Percentiles rank a stretch among this genome's conserved stretches.
Evolutionary conservation across 257 asterid genomes (phyloP).

Genomic region (Capsicum baccatum): DNA sequence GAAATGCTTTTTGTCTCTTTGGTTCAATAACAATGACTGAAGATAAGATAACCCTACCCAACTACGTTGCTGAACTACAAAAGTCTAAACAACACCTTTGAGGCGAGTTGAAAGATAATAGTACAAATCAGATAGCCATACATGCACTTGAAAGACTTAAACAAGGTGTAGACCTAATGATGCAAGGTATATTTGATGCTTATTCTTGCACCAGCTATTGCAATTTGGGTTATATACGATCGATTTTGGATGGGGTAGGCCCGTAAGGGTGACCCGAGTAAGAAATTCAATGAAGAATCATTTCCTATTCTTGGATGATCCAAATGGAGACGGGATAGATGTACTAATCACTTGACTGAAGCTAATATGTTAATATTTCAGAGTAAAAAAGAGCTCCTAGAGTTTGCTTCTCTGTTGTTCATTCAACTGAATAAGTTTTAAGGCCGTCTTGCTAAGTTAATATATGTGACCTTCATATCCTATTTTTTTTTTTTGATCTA

Average conservation of each 20-base stretch:
- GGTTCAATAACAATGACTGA: neutral
- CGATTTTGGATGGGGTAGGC: conserved; percentile 12
- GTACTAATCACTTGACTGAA: neutral
- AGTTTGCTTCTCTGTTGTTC: too few relatives aligned
- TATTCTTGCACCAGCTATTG: neutral
- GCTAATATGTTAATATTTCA: too few relatives aligned
- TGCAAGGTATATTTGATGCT: neutral
- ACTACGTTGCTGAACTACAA: neutral
- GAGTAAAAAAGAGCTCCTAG: too few relatives aligned
- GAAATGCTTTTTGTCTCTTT: neutral
- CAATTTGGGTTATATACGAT: neutral
- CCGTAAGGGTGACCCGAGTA: neutral
- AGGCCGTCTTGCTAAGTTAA: too few relatives aligned
- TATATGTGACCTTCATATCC: too few relatives aligned
- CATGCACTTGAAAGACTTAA: neutral
- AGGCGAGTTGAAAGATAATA: neutral
- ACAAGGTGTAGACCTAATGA: neutral
- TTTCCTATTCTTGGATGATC: neutral
- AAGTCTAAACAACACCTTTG: neutral
- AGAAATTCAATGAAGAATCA: neutral
- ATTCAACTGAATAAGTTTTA: too few relatives aligned
- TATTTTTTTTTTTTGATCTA: too few relatives aligned
- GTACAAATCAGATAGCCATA: neutral
- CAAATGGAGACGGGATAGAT: neutral
- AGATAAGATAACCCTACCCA: neutral